Conservation (phyloP, 768 basidiomycete genomes). For the Lentinus tigrinus region DNA sequence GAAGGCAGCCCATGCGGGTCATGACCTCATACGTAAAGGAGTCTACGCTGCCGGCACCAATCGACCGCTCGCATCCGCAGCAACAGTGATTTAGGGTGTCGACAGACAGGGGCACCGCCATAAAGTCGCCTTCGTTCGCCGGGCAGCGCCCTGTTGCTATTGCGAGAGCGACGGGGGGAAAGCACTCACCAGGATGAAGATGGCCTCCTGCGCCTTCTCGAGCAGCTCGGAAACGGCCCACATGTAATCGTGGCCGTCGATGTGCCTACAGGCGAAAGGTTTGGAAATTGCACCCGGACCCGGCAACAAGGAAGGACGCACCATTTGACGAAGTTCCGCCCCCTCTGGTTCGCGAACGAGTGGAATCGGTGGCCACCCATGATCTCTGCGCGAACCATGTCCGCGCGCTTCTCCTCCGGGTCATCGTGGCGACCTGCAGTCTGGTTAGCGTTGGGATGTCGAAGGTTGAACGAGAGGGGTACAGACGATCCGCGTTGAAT, state of each 20-base stretch:
- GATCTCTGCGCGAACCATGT: constrained; percentile 73
- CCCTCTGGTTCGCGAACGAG: constrained; percentile 76
- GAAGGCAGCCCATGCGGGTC: too few relatives aligned
- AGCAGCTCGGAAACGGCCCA: constrained; percentile 91
- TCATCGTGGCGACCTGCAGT: constrained; percentile 63
- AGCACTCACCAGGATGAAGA: constrained; percentile 75
- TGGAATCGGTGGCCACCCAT: constrained; percentile 77
- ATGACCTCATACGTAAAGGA: too few relatives aligned
- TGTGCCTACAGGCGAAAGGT: constrained; percentile 50
- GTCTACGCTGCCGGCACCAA: too few relatives aligned
- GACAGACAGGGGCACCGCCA: background rate
- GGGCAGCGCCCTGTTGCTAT: background rate
- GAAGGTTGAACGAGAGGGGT: background rate
- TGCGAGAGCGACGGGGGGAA: background rate
- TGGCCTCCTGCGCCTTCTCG: constrained; percentile 75
- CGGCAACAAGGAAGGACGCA: constrained; percentile 28
- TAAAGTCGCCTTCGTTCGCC: background rate
- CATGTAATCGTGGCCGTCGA: constrained; percentile 97
- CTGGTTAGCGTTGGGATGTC: background rate
- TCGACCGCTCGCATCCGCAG: too few relatives aligned
- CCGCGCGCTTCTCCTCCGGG: constrained; percentile 67
- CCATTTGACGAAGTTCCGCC: constrained; percentile 82
- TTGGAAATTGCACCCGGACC: background rate
- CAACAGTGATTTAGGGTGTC: too few relatives aligned
- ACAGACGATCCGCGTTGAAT: constrained; percentile 35